Percentiles rank a stretch among this genome's conserved stretches.
Evolutionary conservation across 2,329 filamentous ascomycete species (phyloP).

Genomic region (Penicillium sp.): DNA sequence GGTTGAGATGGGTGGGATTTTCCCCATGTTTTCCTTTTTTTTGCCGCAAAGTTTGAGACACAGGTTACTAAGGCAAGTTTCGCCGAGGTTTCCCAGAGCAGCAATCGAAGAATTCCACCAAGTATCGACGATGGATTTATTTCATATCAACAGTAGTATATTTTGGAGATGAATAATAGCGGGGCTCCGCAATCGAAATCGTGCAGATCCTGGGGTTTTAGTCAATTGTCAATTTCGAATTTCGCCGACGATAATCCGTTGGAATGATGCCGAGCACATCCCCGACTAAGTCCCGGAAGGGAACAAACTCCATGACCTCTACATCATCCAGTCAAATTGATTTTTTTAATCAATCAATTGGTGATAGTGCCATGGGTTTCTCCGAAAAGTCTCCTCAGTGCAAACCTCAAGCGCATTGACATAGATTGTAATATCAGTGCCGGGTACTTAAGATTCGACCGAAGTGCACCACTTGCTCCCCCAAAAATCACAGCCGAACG

Average conservation of each 20-base stretch:
- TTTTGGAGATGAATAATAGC: background rate
- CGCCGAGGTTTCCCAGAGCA: conserved; percentile 19
- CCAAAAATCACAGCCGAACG: no score
- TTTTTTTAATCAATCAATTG: background rate
- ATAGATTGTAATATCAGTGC: background rate
- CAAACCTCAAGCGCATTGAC: background rate
- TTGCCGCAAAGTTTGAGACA: background rate
- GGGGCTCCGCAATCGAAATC: background rate
- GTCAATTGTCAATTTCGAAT: background rate
- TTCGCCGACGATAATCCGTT: conserved; percentile 24
- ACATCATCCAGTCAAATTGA: background rate
- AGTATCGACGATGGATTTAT: no score
- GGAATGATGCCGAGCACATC: conserved; percentile 4
- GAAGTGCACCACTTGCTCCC: background rate
- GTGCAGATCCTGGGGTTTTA: background rate
- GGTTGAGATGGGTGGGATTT: conserved; percentile 1
- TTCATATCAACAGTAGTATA: background rate
- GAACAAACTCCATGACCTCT: background rate
- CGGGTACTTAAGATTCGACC: background rate
- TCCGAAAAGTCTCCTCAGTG: background rate
- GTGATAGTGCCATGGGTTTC: background rate
- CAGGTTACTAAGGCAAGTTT: conserved; percentile 8
- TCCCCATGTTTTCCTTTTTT: conserved; percentile 6
- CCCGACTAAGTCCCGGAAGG: conserved; percentile 17
- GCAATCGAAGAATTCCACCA: no score